phyloP scores from a whole-genome alignment of 108 stramenopile species.

The Stephanodiscus minutulus region DNA sequence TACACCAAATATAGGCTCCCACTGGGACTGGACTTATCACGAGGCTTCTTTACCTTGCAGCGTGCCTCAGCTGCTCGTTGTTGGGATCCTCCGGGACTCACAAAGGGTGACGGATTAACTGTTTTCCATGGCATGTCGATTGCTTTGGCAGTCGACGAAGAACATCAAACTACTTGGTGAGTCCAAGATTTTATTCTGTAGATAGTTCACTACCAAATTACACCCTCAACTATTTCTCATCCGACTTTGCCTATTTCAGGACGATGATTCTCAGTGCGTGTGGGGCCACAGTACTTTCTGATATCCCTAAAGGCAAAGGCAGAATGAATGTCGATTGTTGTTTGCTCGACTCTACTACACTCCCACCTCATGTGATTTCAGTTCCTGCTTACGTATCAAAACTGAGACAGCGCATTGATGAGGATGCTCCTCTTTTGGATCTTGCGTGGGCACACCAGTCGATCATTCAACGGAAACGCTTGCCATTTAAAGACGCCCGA shows the following conservation, averaged over 20 bases:
- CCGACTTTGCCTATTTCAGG: constrained; percentile 9
- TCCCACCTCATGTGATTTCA: constrained; percentile 38
- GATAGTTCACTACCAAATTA: background rate
- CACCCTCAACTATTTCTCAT: background rate
- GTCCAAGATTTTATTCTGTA: background rate
- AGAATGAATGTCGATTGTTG: constrained; percentile 34
- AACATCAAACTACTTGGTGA: constrained; percentile 29
- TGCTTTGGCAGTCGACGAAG: constrained; percentile 31
- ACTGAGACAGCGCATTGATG: constrained; percentile 22
- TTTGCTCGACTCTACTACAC: constrained; percentile 22
- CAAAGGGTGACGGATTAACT: constrained; percentile 6
- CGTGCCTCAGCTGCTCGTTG: constrained; percentile 40
- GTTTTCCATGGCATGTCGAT: constrained; percentile 46
- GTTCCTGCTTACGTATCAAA: constrained; percentile 29
- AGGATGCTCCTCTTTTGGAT: constrained; percentile 28
- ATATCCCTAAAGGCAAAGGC: constrained; percentile 12
- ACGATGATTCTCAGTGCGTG: constrained; percentile 22
- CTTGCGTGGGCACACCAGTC: constrained; percentile 48
- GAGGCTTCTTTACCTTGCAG: constrained; percentile 27
- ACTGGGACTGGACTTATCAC: constrained; percentile 36
- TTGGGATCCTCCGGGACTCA: constrained; percentile 39
- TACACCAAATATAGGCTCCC: constrained; percentile 42
- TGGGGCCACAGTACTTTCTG: constrained; percentile 31
- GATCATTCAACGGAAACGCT: constrained; percentile 38
- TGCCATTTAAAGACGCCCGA: constrained; percentile 33